Evolutionary conservation across 2,329 filamentous ascomycete genomes (phyloP).

Genomic region (Fusarium sp.): DNA sequence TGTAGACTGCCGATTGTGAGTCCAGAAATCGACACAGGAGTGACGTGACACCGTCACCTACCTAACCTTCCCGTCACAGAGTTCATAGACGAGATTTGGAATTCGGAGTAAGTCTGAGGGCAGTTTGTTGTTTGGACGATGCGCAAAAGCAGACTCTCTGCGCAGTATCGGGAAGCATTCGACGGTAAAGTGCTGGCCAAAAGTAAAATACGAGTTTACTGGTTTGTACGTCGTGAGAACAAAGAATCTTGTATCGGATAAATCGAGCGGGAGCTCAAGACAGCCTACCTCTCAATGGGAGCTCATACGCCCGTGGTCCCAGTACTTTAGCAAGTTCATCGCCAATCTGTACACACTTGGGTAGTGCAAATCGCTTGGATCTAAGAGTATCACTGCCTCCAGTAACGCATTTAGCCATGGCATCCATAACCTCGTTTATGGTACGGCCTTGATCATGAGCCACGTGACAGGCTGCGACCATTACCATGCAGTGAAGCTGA

Average conservation of each 20-base stretch:
- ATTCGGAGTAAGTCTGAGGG: slow-evolving; percentile 39
- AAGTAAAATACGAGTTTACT: slow-evolving; percentile 44
- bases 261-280: not conserved
- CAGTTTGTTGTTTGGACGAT: slow-evolving; percentile 35
- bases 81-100: slow-evolving; percentile 39
- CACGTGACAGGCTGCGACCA: slow-evolving; percentile 42
- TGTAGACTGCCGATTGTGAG: slow-evolving; percentile 34
- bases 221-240: slow-evolving; percentile 13
- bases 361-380: slow-evolving; percentile 42
- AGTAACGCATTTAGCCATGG: slow-evolving; percentile 42
- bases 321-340: slow-evolving; percentile 41
- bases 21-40: not conserved
- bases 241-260: slow-evolving; percentile 20
- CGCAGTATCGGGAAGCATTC: slow-evolving; percentile 42
- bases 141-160: slow-evolving; percentile 36
- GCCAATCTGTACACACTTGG: slow-evolving; percentile 43
- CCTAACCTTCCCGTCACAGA: slow-evolving; percentile 41
- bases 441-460: slow-evolving; percentile 37
- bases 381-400: slow-evolving; percentile 41
- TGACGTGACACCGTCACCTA: slow-evolving; percentile 7
- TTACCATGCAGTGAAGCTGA: slow-evolving; percentile 42
- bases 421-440: slow-evolving; percentile 34
- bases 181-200: slow-evolving; percentile 42
- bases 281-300: slow-evolving; percentile 41
- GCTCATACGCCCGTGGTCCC: slow-evolving; percentile 40